Evolutionary conservation across 2,329 filamentous ascomycete species (phyloP).

Genomic region (Claviceps purpurea): DNA sequence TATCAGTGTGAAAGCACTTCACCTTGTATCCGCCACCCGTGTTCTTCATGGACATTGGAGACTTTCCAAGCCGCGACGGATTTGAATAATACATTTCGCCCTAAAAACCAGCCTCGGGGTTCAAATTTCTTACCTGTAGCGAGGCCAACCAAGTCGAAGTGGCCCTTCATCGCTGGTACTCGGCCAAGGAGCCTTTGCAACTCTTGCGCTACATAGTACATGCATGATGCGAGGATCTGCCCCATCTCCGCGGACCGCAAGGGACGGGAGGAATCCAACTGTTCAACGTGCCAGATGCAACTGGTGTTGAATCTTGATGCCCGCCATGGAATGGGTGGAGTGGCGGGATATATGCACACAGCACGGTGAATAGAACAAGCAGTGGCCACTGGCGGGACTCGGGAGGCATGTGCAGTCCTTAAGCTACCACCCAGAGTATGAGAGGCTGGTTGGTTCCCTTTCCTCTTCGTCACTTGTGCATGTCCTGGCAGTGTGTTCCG

Average conservation of each 20-base stretch:
- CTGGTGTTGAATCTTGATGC: constrained; percentile 27
- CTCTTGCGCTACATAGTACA: constrained; percentile 30
- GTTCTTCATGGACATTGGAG: no score
- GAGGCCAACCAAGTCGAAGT: constrained; percentile 26
- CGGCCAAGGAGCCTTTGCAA: constrained; percentile 26
- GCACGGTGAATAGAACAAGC: constrained; percentile 7
- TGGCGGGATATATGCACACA: constrained; percentile 34
- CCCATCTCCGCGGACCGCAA: constrained; percentile 22
- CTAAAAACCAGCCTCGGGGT: constrained; percentile 13
- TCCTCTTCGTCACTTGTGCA: constrained; percentile 21
- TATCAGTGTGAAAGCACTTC: no score
- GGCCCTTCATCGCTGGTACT: constrained; percentile 32
- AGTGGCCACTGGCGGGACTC: background rate
- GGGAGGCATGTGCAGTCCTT: constrained; percentile 11
- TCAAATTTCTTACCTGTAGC: constrained; percentile 14
- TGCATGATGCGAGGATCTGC: constrained; percentile 26
- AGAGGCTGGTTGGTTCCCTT: constrained; percentile 29
- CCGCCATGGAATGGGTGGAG: constrained; percentile 47
- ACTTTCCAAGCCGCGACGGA: no score
- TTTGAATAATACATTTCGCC: no score
- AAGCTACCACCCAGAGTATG: constrained; percentile 17
- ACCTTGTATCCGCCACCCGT: no score
- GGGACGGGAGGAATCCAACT: constrained; percentile 34
- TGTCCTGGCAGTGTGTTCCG: constrained; percentile 38
- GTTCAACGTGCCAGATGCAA: constrained; percentile 34